Evolutionary conservation across 495 filamentous ascomycete genomes (phyloP).

Genomic region (Apodospora peruviana): DNA sequence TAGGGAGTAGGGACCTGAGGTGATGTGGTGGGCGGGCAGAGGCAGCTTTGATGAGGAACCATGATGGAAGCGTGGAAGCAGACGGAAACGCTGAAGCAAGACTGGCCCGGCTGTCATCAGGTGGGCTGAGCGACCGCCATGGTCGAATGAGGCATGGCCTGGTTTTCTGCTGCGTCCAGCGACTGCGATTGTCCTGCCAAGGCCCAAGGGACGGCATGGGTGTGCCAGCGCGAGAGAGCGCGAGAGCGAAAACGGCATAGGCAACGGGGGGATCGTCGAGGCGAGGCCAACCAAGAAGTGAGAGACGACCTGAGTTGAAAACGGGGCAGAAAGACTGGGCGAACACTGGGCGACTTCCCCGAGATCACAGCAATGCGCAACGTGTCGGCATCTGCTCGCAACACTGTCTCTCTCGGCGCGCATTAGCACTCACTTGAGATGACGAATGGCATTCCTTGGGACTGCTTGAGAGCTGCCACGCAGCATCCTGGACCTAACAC

Average conservation of each 20-base stretch:
- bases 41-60: conserved; percentile 24
- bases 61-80: conserved; percentile 32
- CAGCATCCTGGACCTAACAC: conserved; percentile 10
- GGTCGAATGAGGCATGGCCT: conserved; percentile 19
- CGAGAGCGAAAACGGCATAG: conserved; percentile 11
- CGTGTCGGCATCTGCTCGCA: conserved; percentile 3
- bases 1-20: conserved; percentile 15
- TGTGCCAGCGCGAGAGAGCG: conserved; percentile 1
- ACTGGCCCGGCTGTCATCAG: conserved; percentile 19
- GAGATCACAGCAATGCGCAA: not conserved
- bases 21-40: conserved; percentile 14
- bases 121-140: conserved; percentile 24
- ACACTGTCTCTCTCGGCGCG: conserved; percentile 15
- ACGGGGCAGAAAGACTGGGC: conserved; percentile 1
- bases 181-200: conserved; percentile 5
- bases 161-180: conserved; percentile 7
- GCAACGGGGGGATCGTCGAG: conserved; percentile 9
- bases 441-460: conserved; percentile 21
- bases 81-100: conserved; percentile 24
- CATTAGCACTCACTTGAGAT: conserved; percentile 15
- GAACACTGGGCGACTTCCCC: conserved; percentile 17
- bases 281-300: not conserved
- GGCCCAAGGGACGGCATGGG: not conserved
- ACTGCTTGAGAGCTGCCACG: conserved; percentile 14
- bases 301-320: no score